These are phyloP conservation scores for Tetrahymena thermophila DNA, from an alignment of 73 alveolate genomes.

Conservation along the genomic window DNA sequence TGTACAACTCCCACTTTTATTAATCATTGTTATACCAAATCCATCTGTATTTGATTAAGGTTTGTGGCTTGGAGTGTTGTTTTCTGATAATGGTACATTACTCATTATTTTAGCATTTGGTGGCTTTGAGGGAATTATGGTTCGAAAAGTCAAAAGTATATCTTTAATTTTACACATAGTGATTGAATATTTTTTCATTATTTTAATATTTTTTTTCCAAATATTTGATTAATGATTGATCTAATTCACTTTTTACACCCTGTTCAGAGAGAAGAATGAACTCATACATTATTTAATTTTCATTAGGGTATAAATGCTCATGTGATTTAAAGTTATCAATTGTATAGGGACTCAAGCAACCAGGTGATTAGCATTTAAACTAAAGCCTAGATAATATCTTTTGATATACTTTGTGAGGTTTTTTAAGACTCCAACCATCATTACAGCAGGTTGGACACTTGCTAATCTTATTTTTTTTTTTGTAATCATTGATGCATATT, in stretches of 20 bases:
- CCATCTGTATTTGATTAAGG: neutral
- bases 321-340: neutral
- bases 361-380: neutral
- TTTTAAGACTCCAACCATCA: neutral
- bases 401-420: neutral
- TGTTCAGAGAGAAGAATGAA: neutral
- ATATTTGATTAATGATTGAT: neutral
- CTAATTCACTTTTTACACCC: neutral
- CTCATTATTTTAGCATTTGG: neutral
- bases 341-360: neutral
- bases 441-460: neutral
- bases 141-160: neutral
- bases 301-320: neutral
- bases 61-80: neutral
- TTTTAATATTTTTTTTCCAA: neutral
- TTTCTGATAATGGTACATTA: neutral
- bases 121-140: neutral
- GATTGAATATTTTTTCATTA: neutral
- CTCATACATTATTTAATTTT: neutral
- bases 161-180: neutral
- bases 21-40: neutral
- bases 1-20: neutral
- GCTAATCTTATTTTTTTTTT: neutral
- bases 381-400: neutral
- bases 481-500: neutral